Base-by-base conservation (phyloP, 495 filamentous ascomycete species). In the Talaromyces adpressus region DNA sequence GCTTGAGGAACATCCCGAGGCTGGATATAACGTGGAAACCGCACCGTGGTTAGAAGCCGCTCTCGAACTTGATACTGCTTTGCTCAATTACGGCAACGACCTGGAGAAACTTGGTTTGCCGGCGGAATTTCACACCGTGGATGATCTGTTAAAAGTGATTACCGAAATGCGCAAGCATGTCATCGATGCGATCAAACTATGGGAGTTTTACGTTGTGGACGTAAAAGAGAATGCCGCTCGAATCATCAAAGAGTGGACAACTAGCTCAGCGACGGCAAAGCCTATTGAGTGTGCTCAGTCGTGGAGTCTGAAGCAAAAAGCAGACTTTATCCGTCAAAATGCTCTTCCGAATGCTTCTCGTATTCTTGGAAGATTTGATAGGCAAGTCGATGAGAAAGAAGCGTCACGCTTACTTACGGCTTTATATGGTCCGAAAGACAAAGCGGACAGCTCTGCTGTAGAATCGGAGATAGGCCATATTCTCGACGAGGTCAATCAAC, bases 21-120 rank as follows among this genome's bases (percentile, higher is more conserved):
- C 92, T 59, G 95, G 95, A 2, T 99, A 98, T 77, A 99, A 94
- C 72, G 76, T 96, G 57, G 87, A 88, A 39, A 97, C 93, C 6
- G 93, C 95, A 3, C 95, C 95, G 0, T 96, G 92, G 90, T 80
- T 99, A 29, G 87, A 94, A 69, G 82, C 93, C 16, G 93, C 95
- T 1, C 84, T 95, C 39, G 87, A 92, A 53, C 79, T 99, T 20
- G 95, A 99, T 71, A 91, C 86, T 16, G 87, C 89, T 16, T 78
- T 99, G 59, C 75, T 98, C 32, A 80, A 91, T 61, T 94, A 91
- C 66, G 81, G 93, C 51, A 78, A 80, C 47, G 82, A 89, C 53
- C 80, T 99, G 7, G 77, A 81, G 36, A 73, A 78, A 22, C 75
- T 91, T 11, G 87, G 87, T 14, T 81, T 96, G 60, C 91, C 94